Base-by-base conservation (phyloP, 495 filamentous ascomycete genomes). In the Neurospora sp. region DNA sequence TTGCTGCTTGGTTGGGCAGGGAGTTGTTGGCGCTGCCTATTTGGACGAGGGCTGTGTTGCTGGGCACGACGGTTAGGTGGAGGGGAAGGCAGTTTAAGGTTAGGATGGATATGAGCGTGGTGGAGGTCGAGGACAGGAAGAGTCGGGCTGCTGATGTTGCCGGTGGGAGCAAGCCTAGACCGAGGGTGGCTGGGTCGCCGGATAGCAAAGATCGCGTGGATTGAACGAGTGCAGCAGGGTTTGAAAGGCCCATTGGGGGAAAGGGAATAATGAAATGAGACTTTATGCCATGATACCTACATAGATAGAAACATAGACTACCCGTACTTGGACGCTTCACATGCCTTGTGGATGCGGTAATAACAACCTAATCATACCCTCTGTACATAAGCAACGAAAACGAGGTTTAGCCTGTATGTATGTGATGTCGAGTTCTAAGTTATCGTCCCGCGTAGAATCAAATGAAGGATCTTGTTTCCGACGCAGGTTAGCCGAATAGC, bases 1-100 rank as follows among this genome's bases (percentile, higher is more conserved):
- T 94, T 1, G 74, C 86, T 1, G 92, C 93, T 2, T 99, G 96
- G 96, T 75, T 97, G 0, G 94, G 92, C 0, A 85, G 96, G 27
- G 96, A 99, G 79, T 44, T 87, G 1, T 82, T 97, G 9, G 94
- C 96, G 0, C 83, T 95, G 38, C 93, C 93, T 6, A 92, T 99
- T 69, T 98, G 96, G 96, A 83, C 81, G 4, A 91, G 90, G 89
- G 94, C 95, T 16, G 89, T 97, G 27, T 90, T 90, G 75, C 91
- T 94, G 70, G 96, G 92, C 4, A 89, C 89, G 40, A 94, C 89
- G 38, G 93, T 98, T 12, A 87, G 88, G 72, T 98, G 96, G 96
- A 86, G 96, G 41, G 94, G 94, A 0, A 88, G 89, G 75, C 86
- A 84, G 35, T 98, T 98, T 80, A 87, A 88, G 79, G 94, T 99